phyloP scores from a whole-genome alignment of 164 flowering plant species.

The Tetrastigma voinierianum region DNA sequence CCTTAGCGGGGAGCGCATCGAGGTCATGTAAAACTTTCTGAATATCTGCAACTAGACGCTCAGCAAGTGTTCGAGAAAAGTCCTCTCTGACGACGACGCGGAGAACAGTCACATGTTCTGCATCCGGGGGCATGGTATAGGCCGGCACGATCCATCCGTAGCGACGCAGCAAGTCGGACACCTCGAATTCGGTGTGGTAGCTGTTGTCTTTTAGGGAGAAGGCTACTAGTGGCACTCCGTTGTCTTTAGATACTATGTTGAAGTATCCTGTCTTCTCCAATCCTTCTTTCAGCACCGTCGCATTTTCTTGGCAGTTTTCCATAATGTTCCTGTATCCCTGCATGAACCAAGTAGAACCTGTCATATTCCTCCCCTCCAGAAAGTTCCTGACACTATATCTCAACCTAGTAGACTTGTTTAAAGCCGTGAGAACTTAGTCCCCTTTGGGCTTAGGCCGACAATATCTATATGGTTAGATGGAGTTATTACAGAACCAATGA shows the following conservation, averaged over 20 bases:
- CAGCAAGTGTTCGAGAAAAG: conserved; percentile 40
- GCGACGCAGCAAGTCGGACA: conserved; percentile 31
- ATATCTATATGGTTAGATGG: too few species aligned
- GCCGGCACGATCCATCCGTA: conserved; percentile 50
- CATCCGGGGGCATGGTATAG: conserved; percentile 45
- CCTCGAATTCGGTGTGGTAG: conserved; percentile 33
- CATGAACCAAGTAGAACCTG: neutral
- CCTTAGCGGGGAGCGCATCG: conserved; percentile 26
- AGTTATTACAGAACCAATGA: too few species aligned
- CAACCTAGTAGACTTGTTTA: too few species aligned
- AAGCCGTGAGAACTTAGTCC: too few species aligned
- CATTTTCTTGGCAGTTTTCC: conserved; percentile 44
- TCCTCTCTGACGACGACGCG: conserved; percentile 44
- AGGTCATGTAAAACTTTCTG: conserved; percentile 34
- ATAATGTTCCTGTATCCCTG: conserved; percentile 40
- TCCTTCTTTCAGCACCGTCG: conserved; percentile 35
- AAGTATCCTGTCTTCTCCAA: conserved; percentile 33
- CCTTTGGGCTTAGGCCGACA: too few species aligned
- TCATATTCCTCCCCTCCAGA: too few species aligned
- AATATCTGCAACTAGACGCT: conserved; percentile 37
- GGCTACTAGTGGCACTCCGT: conserved; percentile 41
- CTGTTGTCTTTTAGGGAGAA: conserved; percentile 38
- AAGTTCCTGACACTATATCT: too few species aligned
- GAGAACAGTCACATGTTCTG: conserved; percentile 40
- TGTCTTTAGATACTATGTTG: conserved; percentile 39